These are phyloP conservation scores for Pythium periplocum DNA, from an alignment of 352 stramenopile species.

Conservation along the genomic window DNA sequence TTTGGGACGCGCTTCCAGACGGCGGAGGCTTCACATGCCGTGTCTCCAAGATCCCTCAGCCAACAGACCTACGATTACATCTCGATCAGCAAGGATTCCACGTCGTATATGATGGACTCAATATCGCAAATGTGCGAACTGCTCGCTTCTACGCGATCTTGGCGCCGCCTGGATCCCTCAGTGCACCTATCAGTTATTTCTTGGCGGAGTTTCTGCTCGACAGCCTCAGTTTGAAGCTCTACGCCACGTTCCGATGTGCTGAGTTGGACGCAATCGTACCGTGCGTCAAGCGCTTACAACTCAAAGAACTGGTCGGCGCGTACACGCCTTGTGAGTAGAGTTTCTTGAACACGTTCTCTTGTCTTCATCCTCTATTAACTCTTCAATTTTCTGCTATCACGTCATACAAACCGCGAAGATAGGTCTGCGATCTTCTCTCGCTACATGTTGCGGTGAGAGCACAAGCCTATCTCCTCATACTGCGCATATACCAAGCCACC, in stretches of 20 bases:
- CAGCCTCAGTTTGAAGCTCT: slow-evolving; percentile 58
- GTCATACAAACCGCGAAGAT: no score
- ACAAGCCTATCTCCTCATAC: no score
- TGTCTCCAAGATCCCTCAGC: slow-evolving; percentile 42
- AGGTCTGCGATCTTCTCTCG: no score
- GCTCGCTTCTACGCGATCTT: slow-evolving; percentile 52
- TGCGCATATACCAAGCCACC: no score
- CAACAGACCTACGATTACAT: slow-evolving; percentile 33
- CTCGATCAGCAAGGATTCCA: slow-evolving; percentile 44
- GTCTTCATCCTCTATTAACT: no score
- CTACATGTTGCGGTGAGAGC: no score
- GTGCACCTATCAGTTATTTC: slow-evolving; percentile 24
- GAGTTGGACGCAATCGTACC: slow-evolving; percentile 48
- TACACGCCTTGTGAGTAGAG: slow-evolving; percentile 50
- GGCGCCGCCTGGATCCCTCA: background rate
- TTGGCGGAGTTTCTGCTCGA: slow-evolving; percentile 69
- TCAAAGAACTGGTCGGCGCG: slow-evolving; percentile 67
- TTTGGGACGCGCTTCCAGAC: slow-evolving; percentile 48
- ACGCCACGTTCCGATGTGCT: slow-evolving; percentile 52
- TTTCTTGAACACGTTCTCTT: no score
- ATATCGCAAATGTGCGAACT: slow-evolving; percentile 28
- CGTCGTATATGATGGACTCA: slow-evolving; percentile 43
- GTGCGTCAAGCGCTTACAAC: slow-evolving; percentile 67
- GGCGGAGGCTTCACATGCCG: slow-evolving; percentile 60
- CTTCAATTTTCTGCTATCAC: no score